Evolutionary conservation across 148 eudicot species (phyloP).

Genomic region (Amaranthus cruentus): DNA sequence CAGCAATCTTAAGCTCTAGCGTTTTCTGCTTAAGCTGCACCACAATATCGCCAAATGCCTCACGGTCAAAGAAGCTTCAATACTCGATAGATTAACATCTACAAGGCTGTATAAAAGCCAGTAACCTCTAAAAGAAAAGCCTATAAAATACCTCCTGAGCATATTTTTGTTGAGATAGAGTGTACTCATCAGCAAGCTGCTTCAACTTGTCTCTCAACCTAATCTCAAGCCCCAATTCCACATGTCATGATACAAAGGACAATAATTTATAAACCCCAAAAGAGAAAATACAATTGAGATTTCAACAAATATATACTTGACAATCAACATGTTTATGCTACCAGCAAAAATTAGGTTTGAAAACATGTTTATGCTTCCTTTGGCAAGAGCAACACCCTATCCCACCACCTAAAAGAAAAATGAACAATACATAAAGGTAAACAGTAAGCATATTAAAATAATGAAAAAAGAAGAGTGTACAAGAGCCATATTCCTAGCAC

Average conservation of each 20-base stretch:
- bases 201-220: conserved; percentile 90
- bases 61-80: not conserved
- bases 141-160: conserved; percentile 55
- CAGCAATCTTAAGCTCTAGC: conserved; percentile 90
- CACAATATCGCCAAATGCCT: conserved; percentile 11
- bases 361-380: conserved; percentile 1
- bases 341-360: not conserved
- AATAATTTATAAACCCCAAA: not conserved
- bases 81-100: not conserved
- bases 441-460: not conserved
- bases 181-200: conserved; percentile 81
- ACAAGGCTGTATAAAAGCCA: not conserved
- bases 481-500: not conserved
- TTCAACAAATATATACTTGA: not conserved
- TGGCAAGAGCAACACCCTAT: conserved; percentile 1
- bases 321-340: not conserved
- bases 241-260: not conserved
- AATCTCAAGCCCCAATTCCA: conserved; percentile 15
- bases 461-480: not conserved
- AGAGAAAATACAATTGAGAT: not conserved
- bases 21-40: conserved; percentile 88
- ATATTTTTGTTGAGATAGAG: conserved; percentile 77
- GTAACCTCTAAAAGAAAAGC: conserved; percentile 4
- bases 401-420: not conserved
- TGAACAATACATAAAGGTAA: not conserved